Evolutionary conservation across 139 green algal species (phyloP).

Genomic region (Choricystis sp.): DNA sequence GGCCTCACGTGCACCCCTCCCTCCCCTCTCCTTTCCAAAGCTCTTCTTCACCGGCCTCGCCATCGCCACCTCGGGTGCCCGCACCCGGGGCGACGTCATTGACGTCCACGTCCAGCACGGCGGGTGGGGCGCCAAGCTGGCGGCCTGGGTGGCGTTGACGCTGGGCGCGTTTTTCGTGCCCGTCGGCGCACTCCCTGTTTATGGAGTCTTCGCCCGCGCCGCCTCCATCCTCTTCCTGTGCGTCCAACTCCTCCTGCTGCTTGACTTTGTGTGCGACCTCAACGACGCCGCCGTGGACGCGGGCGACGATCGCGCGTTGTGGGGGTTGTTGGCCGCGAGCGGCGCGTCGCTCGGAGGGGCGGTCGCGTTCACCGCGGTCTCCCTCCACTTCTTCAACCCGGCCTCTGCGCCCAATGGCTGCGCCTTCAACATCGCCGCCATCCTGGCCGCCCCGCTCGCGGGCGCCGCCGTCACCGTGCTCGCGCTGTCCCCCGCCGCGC

Average conservation of each 20-base stretch:
- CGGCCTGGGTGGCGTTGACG: conserved; percentile 61
- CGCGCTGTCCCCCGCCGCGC: not conserved
- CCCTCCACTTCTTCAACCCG: not conserved
- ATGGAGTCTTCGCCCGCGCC: conserved; percentile 63
- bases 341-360: conserved; percentile 33
- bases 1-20: too few species aligned
- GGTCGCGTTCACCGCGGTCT: not conserved
- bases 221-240: conserved; percentile 80
- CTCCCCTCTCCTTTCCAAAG: too few species aligned
- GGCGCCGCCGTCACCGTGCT: not conserved
- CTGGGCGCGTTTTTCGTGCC: conserved; percentile 71
- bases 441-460: not conserved
- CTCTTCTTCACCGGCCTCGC: conserved; percentile 75
- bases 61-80: conserved; percentile 40
- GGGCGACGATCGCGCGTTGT: conserved; percentile 59
- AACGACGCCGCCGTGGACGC: conserved; percentile 81
- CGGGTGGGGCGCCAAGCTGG: conserved; percentile 70
- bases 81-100: conserved; percentile 61
- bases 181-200: conserved; percentile 48
- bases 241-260: conserved; percentile 88
- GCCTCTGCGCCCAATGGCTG: not conserved
- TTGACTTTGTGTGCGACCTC: conserved; percentile 81
- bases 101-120: conserved; percentile 73
- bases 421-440: not conserved
- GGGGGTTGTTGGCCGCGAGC: conserved; percentile 64